Conservation (phyloP, 805 yeast species). For the Zygoascus biomembranicola region DNA sequence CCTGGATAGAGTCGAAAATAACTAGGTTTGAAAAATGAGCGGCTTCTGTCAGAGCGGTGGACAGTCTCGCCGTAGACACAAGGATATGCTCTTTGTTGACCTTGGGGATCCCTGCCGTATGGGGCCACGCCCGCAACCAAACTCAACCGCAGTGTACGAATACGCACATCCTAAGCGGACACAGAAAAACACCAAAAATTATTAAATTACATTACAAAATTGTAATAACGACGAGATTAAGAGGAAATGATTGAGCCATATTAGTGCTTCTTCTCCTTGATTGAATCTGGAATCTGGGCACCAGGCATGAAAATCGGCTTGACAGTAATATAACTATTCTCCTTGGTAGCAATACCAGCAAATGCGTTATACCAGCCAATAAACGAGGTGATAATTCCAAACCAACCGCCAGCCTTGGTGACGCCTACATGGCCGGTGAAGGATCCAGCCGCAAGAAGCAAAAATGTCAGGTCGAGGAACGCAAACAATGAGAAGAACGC, state of each 20-base stretch:
- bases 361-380: conserved; percentile 65
- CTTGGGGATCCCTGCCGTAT: not conserved
- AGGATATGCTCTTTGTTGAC: not conserved
- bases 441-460: conserved; percentile 48
- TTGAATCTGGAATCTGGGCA: not conserved
- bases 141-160: no score
- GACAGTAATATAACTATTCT: conserved; percentile 52
- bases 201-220: not conserved
- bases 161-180: no score
- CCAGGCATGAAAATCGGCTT: conserved; percentile 46
- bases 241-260: not conserved
- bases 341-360: conserved; percentile 58
- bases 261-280: not conserved
- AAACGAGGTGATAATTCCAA: conserved; percentile 53
- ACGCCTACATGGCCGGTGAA: conserved; percentile 37
- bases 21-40: not conserved
- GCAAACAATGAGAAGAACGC: conserved; percentile 52
- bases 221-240: not conserved
- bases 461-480: conserved; percentile 43
- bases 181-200: not conserved
- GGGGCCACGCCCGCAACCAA: not conserved
- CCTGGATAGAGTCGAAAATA: not conserved
- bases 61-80: no score
- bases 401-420: conserved; percentile 51
- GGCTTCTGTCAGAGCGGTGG: no score